These are phyloP conservation scores for Helotiales sp. DNA, from an alignment of 2,329 filamentous ascomycete species.

Conservation along the genomic window DNA sequence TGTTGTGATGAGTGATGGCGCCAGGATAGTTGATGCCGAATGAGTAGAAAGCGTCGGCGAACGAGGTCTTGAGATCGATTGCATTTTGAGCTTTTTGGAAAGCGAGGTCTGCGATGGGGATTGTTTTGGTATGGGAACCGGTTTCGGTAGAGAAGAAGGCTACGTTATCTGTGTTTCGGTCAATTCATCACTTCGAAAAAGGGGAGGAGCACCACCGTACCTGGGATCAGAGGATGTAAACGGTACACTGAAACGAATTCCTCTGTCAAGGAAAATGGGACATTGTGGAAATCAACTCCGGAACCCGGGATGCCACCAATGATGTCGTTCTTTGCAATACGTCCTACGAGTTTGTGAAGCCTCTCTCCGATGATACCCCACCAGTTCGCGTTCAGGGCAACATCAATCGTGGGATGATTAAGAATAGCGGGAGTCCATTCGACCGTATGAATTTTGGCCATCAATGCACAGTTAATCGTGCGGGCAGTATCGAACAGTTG, in stretches of 20 bases:
- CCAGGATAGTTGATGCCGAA: constrained; percentile 30
- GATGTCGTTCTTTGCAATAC: constrained; percentile 26
- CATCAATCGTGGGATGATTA: constrained; percentile 17
- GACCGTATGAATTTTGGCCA: constrained; percentile 29
- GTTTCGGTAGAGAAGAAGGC: constrained; percentile 23
- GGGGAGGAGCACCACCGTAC: background rate
- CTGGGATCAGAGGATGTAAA: constrained; percentile 27
- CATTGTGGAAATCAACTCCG: constrained; percentile 18
- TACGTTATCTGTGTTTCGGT: constrained; percentile 21
- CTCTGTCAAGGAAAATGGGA: constrained; percentile 26
- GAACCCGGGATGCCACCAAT: constrained; percentile 27
- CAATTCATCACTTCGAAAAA: background rate
- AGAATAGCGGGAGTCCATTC: constrained; percentile 30
- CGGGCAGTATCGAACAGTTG: constrained; percentile 11
- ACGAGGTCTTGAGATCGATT: constrained; percentile 13
- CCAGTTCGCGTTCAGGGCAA: constrained; percentile 14
- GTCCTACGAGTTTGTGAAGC: constrained; percentile 25
- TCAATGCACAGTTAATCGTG: constrained; percentile 25
- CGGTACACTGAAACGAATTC: constrained; percentile 30
- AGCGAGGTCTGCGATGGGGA: constrained; percentile 14
- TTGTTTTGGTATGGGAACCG: constrained; percentile 20
- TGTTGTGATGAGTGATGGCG: constrained; percentile 27
- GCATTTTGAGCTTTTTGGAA: constrained; percentile 25
- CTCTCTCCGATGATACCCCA: constrained; percentile 28
- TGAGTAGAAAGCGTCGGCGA: constrained; percentile 26